A percentile compares a stretch with the other conserved stretches of the same genome.
Evolutionary conservation across 495 filamentous ascomycete species (phyloP).

Genomic region (Xylona heveae): DNA sequence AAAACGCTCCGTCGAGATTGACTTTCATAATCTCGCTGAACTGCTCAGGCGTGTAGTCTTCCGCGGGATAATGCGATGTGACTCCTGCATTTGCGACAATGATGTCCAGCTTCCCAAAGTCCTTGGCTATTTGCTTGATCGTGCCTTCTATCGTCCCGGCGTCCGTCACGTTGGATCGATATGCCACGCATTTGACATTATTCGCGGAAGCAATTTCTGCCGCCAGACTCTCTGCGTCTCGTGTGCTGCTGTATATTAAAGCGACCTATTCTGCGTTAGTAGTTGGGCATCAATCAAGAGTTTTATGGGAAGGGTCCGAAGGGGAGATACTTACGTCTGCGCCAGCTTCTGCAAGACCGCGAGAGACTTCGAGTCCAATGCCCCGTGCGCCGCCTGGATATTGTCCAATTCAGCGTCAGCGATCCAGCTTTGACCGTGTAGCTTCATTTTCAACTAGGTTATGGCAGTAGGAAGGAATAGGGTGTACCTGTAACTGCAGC

Average conservation of each 20-base stretch:
- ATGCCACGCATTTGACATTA: background rate
- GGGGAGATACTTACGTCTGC: background rate
- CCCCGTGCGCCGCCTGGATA: background rate
- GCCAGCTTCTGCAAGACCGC: background rate
- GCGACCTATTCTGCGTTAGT: background rate
- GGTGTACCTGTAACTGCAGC: no score
- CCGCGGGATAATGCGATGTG: conserved; percentile 11
- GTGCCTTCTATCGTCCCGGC: background rate
- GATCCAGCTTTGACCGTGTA: no score
- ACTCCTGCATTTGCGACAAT: conserved; percentile 1
- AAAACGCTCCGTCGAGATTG: conserved; percentile 26
- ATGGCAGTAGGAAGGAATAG: no score
- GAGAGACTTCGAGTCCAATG: background rate
- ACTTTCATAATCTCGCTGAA: conserved; percentile 20
- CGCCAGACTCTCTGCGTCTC: background rate
- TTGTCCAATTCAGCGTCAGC: no score
- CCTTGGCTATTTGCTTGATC: conserved; percentile 1
- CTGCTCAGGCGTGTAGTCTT: conserved; percentile 16
- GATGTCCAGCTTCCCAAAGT: conserved; percentile 1
- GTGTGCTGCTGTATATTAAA: background rate
- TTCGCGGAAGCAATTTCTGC: background rate
- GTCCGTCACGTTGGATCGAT: background rate
- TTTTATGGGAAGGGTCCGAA: conserved; percentile 4
- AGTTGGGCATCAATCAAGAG: background rate
- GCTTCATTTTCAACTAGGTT: no score